Percentiles rank a stretch among this genome's conserved stretches.
Conservation (phyloP, 179 eudicot genomes). For the Vitellaria paradoxa region DNA sequence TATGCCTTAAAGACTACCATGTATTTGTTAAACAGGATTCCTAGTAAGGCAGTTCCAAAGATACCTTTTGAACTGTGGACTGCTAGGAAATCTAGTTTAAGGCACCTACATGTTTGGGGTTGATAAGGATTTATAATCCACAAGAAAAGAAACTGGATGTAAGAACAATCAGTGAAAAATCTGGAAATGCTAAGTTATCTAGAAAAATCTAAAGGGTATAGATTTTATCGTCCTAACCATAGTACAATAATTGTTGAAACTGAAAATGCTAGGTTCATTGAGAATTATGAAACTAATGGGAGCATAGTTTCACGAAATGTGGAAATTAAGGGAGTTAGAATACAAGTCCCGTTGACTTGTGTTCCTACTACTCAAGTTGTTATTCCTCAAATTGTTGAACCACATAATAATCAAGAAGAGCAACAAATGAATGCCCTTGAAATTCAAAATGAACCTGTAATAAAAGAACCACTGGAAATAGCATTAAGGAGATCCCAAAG, state of each 20-base stretch:
- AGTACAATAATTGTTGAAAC: constrained; percentile 2
- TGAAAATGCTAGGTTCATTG: constrained; percentile 4
- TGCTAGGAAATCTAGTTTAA: constrained; percentile 17
- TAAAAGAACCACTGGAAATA: constrained; percentile 10
- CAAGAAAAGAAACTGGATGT: not conserved
- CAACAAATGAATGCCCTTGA: not conserved
- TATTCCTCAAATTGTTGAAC: constrained; percentile 2
- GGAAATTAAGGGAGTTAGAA: constrained; percentile 3
- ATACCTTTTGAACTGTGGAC: constrained; percentile 10
- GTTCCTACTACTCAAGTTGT: not conserved
- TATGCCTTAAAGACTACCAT: not conserved
- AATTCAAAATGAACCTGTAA: not conserved
- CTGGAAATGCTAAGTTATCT: constrained; percentile 4
- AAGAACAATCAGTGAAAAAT: constrained; percentile 6
- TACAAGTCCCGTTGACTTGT: not conserved
- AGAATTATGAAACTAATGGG: constrained; percentile 10
- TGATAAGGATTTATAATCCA: not conserved
- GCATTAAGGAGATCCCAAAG: not conserved
- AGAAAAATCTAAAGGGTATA: constrained; percentile 7
- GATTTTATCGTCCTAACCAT: constrained; percentile 7
- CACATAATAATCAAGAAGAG: not conserved
- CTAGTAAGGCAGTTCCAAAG: constrained; percentile 11
- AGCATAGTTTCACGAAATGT: not conserved
- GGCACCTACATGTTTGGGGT: constrained; percentile 17
- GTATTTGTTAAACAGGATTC: constrained; percentile 8